These are phyloP conservation scores for Aspergillus asperescens DNA, from an alignment of 495 filamentous ascomycete genomes.

Conservation along the genomic window DNA sequence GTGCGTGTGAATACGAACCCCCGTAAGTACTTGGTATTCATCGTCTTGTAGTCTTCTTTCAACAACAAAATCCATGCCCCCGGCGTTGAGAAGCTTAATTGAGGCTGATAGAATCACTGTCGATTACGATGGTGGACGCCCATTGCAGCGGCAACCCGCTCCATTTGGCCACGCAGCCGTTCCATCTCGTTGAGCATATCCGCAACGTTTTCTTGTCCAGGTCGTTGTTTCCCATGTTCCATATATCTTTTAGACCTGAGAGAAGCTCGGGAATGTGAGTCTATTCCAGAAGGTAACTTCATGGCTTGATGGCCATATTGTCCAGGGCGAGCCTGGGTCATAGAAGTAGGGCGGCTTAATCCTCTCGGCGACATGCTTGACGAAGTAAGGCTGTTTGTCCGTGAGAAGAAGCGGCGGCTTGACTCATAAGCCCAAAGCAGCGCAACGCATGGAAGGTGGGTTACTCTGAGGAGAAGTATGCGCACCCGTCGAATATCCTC, in stretches of 20 bases:
- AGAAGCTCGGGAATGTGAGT: conserved; percentile 20
- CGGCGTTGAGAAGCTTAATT: neutral
- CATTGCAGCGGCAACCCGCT: conserved; percentile 28
- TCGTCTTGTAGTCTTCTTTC: neutral
- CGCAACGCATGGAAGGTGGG: conserved; percentile 59
- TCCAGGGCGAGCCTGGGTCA: conserved; percentile 24
- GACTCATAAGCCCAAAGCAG: conserved; percentile 58
- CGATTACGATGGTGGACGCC: conserved; percentile 21
- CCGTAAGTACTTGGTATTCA: neutral
- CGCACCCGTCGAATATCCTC: conserved; percentile 65
- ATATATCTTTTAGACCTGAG: conserved; percentile 17
- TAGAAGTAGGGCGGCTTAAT: conserved; percentile 22
- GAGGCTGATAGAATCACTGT: neutral
- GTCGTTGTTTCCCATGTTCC: conserved; percentile 20
- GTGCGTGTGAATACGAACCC: conserved; percentile 19
- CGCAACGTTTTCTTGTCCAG: conserved; percentile 23
- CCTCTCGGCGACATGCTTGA: conserved; percentile 20
- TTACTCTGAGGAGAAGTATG: conserved; percentile 71
- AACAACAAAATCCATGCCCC: neutral
- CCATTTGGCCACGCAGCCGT: conserved; percentile 38
- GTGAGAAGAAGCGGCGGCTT: conserved; percentile 27
- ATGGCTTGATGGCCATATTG: conserved; percentile 29
- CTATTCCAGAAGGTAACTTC: conserved; percentile 26
- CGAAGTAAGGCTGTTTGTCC: conserved; percentile 24
- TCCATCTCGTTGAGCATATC: conserved; percentile 39